Base-by-base conservation (phyloP, 2,329 filamentous ascomycete species). In the Venturia aucupariae region DNA sequence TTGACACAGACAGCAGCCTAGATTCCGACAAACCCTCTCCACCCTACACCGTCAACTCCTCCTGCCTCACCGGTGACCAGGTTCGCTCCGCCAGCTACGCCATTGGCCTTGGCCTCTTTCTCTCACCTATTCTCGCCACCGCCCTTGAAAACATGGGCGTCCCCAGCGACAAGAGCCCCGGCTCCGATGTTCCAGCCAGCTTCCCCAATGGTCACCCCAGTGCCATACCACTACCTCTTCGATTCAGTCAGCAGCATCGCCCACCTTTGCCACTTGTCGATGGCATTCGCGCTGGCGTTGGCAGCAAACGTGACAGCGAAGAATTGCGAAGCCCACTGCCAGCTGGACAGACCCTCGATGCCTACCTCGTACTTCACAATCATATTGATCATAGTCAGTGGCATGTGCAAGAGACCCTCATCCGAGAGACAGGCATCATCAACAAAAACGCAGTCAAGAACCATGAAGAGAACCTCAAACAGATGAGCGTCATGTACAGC, bases 281-380 rank as follows among this genome's bases (percentile, higher is more conserved):
- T 51, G 46, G 22, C 46, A 22, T 22, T 15, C 22, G 8, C 24
- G 10, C 46, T 10, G 46, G 3, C 24, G 46, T 22, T 10, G 46
- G 22, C 24, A 1, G 7, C 10, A 51, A 27, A 27, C 11, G 10
- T 11, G 51, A 57, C 4, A n/a, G 30, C 17, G 51, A 57, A 57
- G 51, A 57, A 19, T 22, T 57, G 27, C 19, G 51, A 35, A 48
- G 42, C 22, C 42, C 60, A 44, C 42, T 62, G 17, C 60, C 60
- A 13, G 60, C 60, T 10, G 44, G 32, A n/a, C 39, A 62, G 39
- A 48, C 41, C 7, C 60, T 62, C 60, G 60, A 62, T 51, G 60
- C 60, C 7, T 62, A 46, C 30, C 44, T 62, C 7, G 38, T 48
- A 17, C 42, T 62, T 17, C 60, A 62, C 44, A 42, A 32, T 19